phyloP scores from a whole-genome alignment of 1,284 basidiomycete genomes.

The Mixia osmundae region DNA sequence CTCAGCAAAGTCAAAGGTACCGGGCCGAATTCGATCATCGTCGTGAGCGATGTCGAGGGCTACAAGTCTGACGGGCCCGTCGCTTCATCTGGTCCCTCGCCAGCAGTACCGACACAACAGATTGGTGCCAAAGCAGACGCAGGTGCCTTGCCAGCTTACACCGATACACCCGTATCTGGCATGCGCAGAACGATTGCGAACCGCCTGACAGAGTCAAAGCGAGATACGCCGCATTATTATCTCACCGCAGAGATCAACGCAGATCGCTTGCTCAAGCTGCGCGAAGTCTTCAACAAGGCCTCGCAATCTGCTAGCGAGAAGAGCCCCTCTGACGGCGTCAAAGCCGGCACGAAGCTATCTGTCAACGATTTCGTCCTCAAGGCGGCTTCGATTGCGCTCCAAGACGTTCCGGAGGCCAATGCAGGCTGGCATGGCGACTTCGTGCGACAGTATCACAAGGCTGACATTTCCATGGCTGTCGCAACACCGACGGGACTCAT shows the following conservation, averaged over 20 bases:
- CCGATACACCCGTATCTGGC: constrained; percentile 73
- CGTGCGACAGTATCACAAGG: constrained; percentile 90
- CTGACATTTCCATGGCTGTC: constrained; percentile 91
- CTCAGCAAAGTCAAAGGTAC: constrained; percentile 76
- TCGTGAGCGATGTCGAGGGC: constrained; percentile 80
- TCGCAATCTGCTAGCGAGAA: constrained; percentile 35
- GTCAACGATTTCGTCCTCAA: constrained; percentile 99
- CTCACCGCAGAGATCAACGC: constrained; percentile 86
- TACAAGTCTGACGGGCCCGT: too few species aligned
- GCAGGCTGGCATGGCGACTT: constrained; percentile 91
- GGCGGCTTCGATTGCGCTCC: constrained; percentile 67
- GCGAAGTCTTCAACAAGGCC: constrained; percentile 76
- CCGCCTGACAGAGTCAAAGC: constrained; percentile 79
- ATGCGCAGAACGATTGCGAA: constrained; percentile 86
- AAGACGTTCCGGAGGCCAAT: constrained; percentile 92
- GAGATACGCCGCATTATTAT: constrained; percentile 92
- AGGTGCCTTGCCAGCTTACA: constrained; percentile 40
- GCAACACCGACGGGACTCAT: constrained; percentile 90
- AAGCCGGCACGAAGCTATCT: constrained; percentile 51
- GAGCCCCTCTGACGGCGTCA: constrained; percentile 38
- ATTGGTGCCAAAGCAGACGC: constrained; percentile 21
- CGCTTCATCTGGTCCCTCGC: constrained; percentile 16
- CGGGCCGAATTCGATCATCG: constrained; percentile 80
- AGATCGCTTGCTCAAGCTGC: constrained; percentile 84
- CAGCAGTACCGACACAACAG: constrained; percentile 10